Conservation (phyloP, 495 filamentous ascomycete species). For the Penicillium odoratum region DNA sequence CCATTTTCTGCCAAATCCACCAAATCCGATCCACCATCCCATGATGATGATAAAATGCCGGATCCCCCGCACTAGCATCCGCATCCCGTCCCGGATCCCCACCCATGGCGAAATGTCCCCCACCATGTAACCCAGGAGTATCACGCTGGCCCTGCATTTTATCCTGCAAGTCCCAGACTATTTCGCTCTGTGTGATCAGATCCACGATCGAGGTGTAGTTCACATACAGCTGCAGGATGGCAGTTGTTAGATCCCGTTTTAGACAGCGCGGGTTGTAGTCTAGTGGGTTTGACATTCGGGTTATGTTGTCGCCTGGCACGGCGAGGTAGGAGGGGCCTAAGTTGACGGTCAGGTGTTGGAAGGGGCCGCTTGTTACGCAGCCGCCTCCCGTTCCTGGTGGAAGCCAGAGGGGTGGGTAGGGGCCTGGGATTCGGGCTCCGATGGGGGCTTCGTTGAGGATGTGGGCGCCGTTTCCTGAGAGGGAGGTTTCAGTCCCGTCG, state of each 20-base stretch:
- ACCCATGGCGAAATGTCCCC: constrained; percentile 63
- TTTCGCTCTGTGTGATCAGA: constrained; percentile 42
- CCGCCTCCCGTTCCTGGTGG: constrained; percentile 59
- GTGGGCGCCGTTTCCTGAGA: constrained; percentile 59
- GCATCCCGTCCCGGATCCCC: constrained; percentile 62
- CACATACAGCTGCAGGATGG: constrained; percentile 40
- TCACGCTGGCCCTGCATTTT: constrained; percentile 49
- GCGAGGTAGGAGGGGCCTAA: constrained; percentile 49
- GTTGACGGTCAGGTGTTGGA: constrained; percentile 45
- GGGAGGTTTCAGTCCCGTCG: constrained; percentile 56
- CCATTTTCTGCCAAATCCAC: constrained; percentile 69
- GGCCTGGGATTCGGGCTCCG: constrained; percentile 12
- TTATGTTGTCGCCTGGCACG: constrained; percentile 19
- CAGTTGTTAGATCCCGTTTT: constrained; percentile 59
- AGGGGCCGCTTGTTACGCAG: constrained; percentile 60
- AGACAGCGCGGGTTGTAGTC: constrained; percentile 63
- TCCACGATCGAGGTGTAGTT: constrained; percentile 48
- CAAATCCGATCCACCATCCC: constrained; percentile 67
- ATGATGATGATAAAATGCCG: constrained; percentile 70
- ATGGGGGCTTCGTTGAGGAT: constrained; percentile 34
- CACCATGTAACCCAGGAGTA: constrained; percentile 56
- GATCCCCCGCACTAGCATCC: constrained; percentile 62
- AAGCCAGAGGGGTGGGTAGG: constrained; percentile 28
- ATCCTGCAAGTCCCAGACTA: constrained; percentile 52
- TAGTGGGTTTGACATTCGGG: constrained; percentile 19